Evolutionary conservation across 352 stramenopile genomes (phyloP).

Genomic region (Thraustochytrium striatum): DNA sequence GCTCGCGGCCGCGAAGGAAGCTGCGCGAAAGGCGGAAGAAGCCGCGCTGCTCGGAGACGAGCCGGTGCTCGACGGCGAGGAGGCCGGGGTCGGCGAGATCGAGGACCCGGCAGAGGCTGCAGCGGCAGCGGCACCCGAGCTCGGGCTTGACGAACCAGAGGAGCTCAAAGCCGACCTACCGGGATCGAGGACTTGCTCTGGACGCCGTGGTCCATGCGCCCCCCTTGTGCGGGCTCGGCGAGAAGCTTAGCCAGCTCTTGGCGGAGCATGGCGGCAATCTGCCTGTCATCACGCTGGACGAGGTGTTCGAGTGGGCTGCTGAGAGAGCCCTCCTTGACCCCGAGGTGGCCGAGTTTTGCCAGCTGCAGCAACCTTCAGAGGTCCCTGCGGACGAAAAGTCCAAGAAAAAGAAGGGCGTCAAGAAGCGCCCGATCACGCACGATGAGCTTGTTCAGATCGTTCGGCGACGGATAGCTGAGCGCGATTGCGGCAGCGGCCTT

Average conservation of each 20-base stretch:
- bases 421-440: not conserved
- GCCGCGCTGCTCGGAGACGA: conserved; percentile 43
- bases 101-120: conserved; percentile 34
- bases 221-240: not conserved
- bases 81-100: conserved; percentile 2
- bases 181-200: conserved; percentile 37
- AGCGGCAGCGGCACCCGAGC: not conserved
- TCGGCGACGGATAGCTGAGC: not conserved
- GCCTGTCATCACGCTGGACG: conserved; percentile 49
- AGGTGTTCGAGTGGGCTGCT: conserved; percentile 35
- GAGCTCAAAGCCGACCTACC: not conserved
- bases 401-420: conserved; percentile 4
- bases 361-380: conserved; percentile 13
- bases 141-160: not conserved
- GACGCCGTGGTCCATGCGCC: conserved; percentile 51
- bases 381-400: not conserved
- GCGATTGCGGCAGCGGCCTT: not conserved
- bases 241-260: not conserved
- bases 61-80: conserved; percentile 49
- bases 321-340: not conserved
- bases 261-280: not conserved
- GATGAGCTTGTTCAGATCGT: not conserved
- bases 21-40: conserved; percentile 49
- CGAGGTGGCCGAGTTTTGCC: not conserved
- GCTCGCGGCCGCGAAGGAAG: too few species aligned